These are phyloP conservation scores for Zygotorulaspora florentina DNA, from an alignment of 805 yeast genomes.

Conservation along the genomic window DNA sequence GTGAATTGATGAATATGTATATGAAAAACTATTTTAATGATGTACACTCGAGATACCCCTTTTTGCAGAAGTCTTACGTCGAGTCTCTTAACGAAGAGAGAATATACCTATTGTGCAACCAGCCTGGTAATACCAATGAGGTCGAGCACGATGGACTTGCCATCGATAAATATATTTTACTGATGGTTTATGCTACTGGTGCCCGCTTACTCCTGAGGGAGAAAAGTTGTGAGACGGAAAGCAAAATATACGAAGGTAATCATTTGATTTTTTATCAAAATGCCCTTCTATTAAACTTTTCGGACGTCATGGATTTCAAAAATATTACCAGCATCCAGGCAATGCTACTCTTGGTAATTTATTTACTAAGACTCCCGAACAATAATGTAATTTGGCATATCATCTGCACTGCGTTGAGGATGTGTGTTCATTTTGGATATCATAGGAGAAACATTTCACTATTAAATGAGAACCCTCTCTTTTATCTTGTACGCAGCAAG, in stretches of 20 bases:
- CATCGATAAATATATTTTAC: not conserved
- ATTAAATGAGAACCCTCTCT: not conserved
- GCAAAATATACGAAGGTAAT: not conserved
- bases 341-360: not conserved
- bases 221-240: slow-evolving; percentile 39
- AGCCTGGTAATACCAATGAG: not conserved
- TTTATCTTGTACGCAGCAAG: not conserved
- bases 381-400: not conserved
- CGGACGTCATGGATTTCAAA: not conserved
- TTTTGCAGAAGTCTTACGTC: not conserved
- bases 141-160: not conserved
- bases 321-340: not conserved
- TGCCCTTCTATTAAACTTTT: not conserved
- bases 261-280: not conserved
- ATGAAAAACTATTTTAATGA: not conserved
- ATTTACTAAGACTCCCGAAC: not conserved
- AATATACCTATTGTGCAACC: not conserved
- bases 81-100: not conserved
- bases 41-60: not conserved
- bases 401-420: not conserved
- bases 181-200: not conserved
- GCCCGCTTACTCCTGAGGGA: not conserved
- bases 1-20: not conserved
- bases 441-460: not conserved
- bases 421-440: not conserved